Conservation (phyloP, 2,329 filamentous ascomycete species). For the Colletotrichum sp. region DNA sequence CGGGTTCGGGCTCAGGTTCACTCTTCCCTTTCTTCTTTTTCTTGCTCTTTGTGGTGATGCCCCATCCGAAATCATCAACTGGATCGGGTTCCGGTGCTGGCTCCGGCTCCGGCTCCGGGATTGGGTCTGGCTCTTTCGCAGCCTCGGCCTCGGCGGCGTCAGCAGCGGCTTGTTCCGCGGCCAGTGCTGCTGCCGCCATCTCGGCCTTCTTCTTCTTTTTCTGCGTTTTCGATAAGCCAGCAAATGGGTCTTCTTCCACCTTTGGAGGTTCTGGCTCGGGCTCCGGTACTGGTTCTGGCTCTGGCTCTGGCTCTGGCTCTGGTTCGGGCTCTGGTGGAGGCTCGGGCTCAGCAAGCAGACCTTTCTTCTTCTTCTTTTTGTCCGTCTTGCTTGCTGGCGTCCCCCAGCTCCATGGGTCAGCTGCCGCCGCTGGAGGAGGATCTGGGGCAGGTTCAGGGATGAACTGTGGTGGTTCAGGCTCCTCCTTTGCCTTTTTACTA, state of each 20-base stretch:
- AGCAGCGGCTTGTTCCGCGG: neutral
- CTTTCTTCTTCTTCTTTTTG: constrained; percentile 48
- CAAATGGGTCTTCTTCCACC: constrained; percentile 34
- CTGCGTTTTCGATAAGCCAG: constrained; percentile 29
- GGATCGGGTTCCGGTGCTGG: constrained; percentile 13
- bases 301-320: constrained; percentile 28
- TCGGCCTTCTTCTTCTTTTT: constrained; percentile 33
- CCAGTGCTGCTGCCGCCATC: constrained; percentile 8
- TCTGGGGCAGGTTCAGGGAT: constrained; percentile 29
- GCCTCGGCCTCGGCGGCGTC: neutral
- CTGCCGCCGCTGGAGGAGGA: constrained; percentile 28
- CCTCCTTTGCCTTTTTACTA: constrained; percentile 47
- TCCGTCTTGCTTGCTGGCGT: constrained; percentile 36
- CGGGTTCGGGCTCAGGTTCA: constrained; percentile 12
- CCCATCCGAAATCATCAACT: constrained; percentile 20
- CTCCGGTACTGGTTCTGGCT: constrained; percentile 13
- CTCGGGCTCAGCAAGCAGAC: constrained; percentile 23
- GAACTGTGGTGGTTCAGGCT: constrained; percentile 22
- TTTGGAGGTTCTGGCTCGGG: constrained; percentile 35
- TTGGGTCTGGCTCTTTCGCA: constrained; percentile 9
- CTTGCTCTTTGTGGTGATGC: constrained; percentile 30
- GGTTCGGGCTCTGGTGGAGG: constrained; percentile 15
- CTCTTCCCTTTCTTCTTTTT: constrained; percentile 33
- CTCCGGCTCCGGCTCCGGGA: constrained; percentile 11
- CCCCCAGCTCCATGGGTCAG: constrained; percentile 40